Base-by-base conservation (phyloP, 2,329 filamentous ascomycete species). In the Aureobasidium mangrovei region DNA sequence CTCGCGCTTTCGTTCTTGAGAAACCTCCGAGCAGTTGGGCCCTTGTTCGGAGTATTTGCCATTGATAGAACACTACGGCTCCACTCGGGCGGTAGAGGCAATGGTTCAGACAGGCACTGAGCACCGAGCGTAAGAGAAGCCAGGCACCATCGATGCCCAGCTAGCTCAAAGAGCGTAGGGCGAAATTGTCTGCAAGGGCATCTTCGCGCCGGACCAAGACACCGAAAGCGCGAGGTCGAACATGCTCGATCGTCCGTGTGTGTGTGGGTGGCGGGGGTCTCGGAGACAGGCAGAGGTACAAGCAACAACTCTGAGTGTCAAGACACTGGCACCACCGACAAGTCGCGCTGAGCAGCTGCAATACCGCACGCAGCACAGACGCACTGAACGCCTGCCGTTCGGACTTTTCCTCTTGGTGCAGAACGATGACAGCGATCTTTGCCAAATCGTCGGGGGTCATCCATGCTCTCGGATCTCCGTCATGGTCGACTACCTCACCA, bases 361-460 rank as follows among this genome's bases (percentile, higher is more conserved):
- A 32, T 27, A 42, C 42, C 12, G 29, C 18, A 12, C 35, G 39
- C 29, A 51, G 47, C 47, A 51, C 47, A 18, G 47, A 51, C 47
- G 29, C 45, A 29, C 2, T 47, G 32, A 29, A 27, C 45, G 38
- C 32, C 36, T 18, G 26, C 32, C 27, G 7, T 43, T 53, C 49
- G 49, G 49, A 53, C 49, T 44, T 53, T 42, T 42, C 26, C 38
- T 52, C 47, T 52, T 52, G 47, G 32, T 53, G 49, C 49, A 43
- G 31, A 33, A 36, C 32, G 32, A 35, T 52, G 40, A 29, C 40
- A 40, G 10, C 31, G 49, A 53, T 53, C 49, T 12, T 28, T 51
- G 38, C 47, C 38, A 28, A 29, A 36, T 7, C 31, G 39, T 53
- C 24, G 8, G 31, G 24, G 32, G n/a, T 4, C 27, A 53, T 38